These are phyloP conservation scores for Sporothrix protearum DNA, from an alignment of 2,329 filamentous ascomycete genomes.

Conservation along the genomic window DNA sequence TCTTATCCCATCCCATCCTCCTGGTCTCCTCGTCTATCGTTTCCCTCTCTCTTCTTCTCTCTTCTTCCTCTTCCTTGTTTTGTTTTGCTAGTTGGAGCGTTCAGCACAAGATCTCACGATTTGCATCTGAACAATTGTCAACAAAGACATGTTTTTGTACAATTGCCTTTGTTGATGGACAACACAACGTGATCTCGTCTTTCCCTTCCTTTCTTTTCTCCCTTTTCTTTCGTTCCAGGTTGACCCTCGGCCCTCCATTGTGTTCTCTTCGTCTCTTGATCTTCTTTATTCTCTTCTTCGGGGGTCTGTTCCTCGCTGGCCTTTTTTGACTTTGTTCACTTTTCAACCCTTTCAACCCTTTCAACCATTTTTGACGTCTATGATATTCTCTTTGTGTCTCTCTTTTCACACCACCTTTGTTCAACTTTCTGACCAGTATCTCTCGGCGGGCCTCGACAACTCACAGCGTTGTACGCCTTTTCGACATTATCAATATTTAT, in stretches of 20 bases:
- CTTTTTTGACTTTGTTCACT: slow-evolving; percentile 9
- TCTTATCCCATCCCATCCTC: neutral
- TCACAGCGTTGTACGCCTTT: neutral
- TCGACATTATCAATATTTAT: neutral
- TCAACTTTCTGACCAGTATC: neutral
- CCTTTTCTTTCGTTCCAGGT: slow-evolving; percentile 26
- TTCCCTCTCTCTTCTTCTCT: neutral
- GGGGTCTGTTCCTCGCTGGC: slow-evolving; percentile 5
- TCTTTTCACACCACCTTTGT: neutral
- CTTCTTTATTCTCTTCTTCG: slow-evolving; percentile 7
- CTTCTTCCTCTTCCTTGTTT: neutral
- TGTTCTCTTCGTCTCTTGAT: slow-evolving; percentile 11
- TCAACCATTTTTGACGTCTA: neutral
- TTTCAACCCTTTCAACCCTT: neutral
- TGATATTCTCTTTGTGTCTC: neutral
- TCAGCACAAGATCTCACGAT: neutral
- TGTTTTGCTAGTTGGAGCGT: neutral
- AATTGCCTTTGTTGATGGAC: slow-evolving; percentile 10
- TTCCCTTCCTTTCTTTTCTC: slow-evolving; percentile 11
- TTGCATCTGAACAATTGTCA: neutral
- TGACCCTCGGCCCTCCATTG: slow-evolving; percentile 25
- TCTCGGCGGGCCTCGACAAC: neutral
- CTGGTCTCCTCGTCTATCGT: neutral
- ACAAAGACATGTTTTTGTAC: neutral
- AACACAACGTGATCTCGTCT: neutral